These are phyloP conservation scores for Penicillium lagena DNA, from an alignment of 495 filamentous ascomycete genomes.

Conservation along the genomic window DNA sequence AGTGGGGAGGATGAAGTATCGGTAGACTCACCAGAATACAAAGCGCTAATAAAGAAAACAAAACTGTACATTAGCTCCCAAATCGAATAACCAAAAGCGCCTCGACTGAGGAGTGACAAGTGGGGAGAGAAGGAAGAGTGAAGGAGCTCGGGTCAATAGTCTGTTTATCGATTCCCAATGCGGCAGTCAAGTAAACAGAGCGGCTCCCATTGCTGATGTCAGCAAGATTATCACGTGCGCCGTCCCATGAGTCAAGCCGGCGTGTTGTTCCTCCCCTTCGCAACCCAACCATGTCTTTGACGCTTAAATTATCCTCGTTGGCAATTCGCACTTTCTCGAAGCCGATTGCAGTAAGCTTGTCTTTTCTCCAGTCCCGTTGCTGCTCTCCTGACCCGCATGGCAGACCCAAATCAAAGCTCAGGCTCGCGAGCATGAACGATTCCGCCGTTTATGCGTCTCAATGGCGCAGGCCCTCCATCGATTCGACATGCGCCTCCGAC, in stretches of 20 bases:
- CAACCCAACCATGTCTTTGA: slow-evolving; percentile 40
- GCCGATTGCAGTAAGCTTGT: slow-evolving; percentile 56
- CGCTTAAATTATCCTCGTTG: slow-evolving; percentile 64
- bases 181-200: slow-evolving; percentile 42
- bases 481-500: slow-evolving; percentile 85
- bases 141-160: slow-evolving; percentile 22
- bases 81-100: slow-evolving; percentile 9
- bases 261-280: neutral
- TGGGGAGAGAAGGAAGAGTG: slow-evolving; percentile 16
- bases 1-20: neutral
- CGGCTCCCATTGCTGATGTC: slow-evolving; percentile 15
- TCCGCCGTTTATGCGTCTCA: slow-evolving; percentile 63
- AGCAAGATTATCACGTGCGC: slow-evolving; percentile 24
- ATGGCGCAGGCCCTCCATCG: slow-evolving; percentile 87
- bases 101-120: slow-evolving; percentile 10
- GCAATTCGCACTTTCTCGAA: slow-evolving; percentile 65
- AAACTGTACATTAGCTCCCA: slow-evolving; percentile 18
- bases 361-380: slow-evolving; percentile 9
- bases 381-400: slow-evolving; percentile 31
- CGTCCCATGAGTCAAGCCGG: neutral
- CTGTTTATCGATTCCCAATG: slow-evolving; percentile 29
- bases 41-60: slow-evolving; percentile 22
- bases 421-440: slow-evolving; percentile 89
- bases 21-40: slow-evolving; percentile 16
- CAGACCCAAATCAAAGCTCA: slow-evolving; percentile 92